Evolutionary conservation across 148 eudicot genomes (phyloP), one percentile per base, ranked within the genome.

Genomic region (Silene conica): DNA sequence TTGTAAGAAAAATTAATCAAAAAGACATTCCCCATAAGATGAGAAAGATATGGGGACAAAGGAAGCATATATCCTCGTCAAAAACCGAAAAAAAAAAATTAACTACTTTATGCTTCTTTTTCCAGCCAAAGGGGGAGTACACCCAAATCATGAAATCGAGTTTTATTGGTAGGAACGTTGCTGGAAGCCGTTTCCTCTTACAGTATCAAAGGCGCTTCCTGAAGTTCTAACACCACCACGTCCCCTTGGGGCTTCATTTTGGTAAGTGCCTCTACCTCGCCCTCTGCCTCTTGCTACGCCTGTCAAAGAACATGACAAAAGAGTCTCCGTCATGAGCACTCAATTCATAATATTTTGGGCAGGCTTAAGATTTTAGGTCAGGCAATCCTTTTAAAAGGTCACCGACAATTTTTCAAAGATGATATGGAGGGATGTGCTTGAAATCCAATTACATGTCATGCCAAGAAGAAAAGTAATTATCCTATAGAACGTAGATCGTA

Each of bases 241-340:
- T 26, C 93, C 93, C 80, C 55, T 50, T 50, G 55, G 55, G 14
- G 55, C 55, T 50, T 50, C 55, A 15, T 13, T 50, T 50, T 50
- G 55, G 55, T 50, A 50, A 50, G 55, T 15, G 55, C 55, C 55
- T 50, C 55, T 81, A 28, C 95, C 92, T 71, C 92, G 78, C 68
- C 98, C 90, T 63, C 88, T 74, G 72, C 90, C 86, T 22, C 92
- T 83, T 71, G 90, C 88, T 78, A 79, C 74, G 78, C 9, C 88
- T 80, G 74, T 74, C 63, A 76, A 74, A 74, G 45, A 58, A 58
- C 19, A 70, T 62, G 50, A 63, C 18, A 70, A 11, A 8, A 55
- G 63, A 58, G 21, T 3, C 18, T 18, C 45, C 9, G 43, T 38
- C 70, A 41, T 15, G 11, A 28, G n/a, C 72, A 23, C n/a, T n/a